Evolutionary conservation across 1,284 basidiomycete genomes (phyloP), one percentile per base, ranked within the genome.

Genomic region (Testicularia cyperi): DNA sequence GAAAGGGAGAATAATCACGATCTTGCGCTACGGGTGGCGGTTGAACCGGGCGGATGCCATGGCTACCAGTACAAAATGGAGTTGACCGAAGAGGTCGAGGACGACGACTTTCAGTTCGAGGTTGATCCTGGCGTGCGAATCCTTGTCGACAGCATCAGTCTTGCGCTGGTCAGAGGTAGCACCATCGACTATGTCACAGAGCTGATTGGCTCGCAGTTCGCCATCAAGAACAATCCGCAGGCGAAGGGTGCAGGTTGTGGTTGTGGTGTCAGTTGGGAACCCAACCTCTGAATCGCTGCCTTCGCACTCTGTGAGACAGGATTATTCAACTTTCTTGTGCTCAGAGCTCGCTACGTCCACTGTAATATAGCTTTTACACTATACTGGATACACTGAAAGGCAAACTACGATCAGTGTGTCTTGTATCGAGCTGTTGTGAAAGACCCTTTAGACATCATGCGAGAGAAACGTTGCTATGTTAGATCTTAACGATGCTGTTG

Each of bases 11-110:
- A 81, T 6, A 82, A 86, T 62, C 75, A 83, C 0, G 68, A 82
- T 22, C 81, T 87, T 16, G 86, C 84, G 2, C 79, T 92, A 13
- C 81, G 89, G 51, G 81, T 94, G 66, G 79, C 84, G 1, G 88
- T 94, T 19, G 89, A 92, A 72, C 88, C 87, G 4, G 90, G 90
- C 14, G 91, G 90, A 26, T 92, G 90, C 69, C 90, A 94, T 68
- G 90, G 90, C 23, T 92, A 92, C 71, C 88, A 92, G 71, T 92
- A 92, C 78, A 90, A 88, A 74, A 83, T 94, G 81, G 84, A 86
- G 49, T 81, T 92, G 1, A 85, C 86, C 2, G 82, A 72, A 19
- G 68, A 80, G 33, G 74, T 78, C 19, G 81, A 81, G 37, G 57
- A 74, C 0, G 74, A 75, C 51, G 90, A 92, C 78, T 92, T 91